A percentile compares a stretch with the other conserved stretches of the same genome.
phyloP scores from a whole-genome alignment of 225 moss, liverwort and hornwort genomes.

The Pleurozium schreberi region DNA sequence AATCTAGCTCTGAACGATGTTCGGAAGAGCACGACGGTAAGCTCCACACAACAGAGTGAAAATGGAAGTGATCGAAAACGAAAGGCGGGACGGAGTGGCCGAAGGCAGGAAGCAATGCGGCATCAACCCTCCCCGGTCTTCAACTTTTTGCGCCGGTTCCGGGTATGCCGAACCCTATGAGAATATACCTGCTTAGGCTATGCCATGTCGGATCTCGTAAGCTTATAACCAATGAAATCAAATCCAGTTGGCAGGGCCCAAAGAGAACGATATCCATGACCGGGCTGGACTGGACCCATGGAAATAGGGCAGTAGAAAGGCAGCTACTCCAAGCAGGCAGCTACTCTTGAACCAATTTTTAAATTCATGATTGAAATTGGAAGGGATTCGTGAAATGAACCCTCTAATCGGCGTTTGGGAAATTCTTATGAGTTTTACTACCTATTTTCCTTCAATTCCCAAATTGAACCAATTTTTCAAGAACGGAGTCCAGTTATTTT shows the following conservation, averaged over 20 bases:
- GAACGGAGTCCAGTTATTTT: too few relatives aligned
- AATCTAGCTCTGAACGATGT: background rate
- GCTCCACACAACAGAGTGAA: background rate
- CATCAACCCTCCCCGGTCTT: background rate
- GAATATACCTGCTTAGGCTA: background rate
- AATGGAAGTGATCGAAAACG: background rate
- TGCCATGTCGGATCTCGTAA: background rate
- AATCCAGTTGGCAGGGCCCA: background rate
- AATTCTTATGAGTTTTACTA: too few relatives aligned
- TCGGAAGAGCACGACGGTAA: background rate
- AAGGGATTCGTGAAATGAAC: background rate
- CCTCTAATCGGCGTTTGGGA: too few relatives aligned
- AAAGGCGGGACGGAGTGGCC: background rate
- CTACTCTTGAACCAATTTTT: background rate
- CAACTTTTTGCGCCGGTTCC: background rate
- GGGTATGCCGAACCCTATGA: background rate
- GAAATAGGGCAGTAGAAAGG: background rate
- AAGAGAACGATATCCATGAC: background rate
- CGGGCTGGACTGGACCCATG: background rate
- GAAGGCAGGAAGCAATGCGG: background rate
- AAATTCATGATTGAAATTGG: background rate
- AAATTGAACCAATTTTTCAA: too few relatives aligned
- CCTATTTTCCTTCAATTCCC: too few relatives aligned
- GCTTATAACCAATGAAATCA: background rate
- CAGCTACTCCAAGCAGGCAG: background rate